Evolutionary conservation across 208 protist genomes (phyloP).

Genomic region (Novymonas esmeraldas): DNA sequence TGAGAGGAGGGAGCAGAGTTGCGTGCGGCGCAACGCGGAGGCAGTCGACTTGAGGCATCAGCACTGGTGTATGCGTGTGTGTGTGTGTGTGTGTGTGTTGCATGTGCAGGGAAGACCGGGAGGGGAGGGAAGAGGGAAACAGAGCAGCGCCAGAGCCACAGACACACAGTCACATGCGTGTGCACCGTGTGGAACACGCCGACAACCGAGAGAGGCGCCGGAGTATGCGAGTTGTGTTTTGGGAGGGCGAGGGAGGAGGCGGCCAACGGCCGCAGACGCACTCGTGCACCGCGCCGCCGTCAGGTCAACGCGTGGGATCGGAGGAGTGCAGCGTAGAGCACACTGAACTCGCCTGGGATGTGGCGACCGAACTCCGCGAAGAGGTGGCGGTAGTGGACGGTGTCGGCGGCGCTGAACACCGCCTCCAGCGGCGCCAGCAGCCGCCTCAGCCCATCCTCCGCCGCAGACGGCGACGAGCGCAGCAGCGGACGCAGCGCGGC

Average conservation of each 20-base stretch:
- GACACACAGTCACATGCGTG: no score
- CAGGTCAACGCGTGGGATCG: conserved; percentile 8
- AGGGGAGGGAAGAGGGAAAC: no score
- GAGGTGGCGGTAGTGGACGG: conserved; percentile 27
- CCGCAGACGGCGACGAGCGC: conserved; percentile 4
- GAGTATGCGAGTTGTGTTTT: no score
- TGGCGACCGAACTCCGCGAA: conserved; percentile 66
- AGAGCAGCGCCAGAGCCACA: no score
- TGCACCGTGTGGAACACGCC: no score
- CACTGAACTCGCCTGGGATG: conserved; percentile 74
- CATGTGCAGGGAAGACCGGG: no score
- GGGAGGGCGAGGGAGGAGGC: no score
- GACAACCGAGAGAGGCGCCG: no score
- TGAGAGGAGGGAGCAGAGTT: neutral
- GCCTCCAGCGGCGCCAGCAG: conserved; percentile 28
- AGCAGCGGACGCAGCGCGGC: conserved; percentile 35
- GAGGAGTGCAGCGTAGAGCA: conserved; percentile 57
- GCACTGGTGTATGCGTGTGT: no score
- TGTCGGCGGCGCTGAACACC: conserved; percentile 57
- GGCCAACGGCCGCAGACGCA: no score
- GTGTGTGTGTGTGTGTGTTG: no score
- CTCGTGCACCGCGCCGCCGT: no score
- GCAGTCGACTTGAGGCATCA: neutral
- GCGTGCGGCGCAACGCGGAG: neutral
- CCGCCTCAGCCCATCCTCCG: conserved; percentile 13